Conservation (phyloP, 2,329 filamentous ascomycete genomes). For the Aspergillus sp. region DNA sequence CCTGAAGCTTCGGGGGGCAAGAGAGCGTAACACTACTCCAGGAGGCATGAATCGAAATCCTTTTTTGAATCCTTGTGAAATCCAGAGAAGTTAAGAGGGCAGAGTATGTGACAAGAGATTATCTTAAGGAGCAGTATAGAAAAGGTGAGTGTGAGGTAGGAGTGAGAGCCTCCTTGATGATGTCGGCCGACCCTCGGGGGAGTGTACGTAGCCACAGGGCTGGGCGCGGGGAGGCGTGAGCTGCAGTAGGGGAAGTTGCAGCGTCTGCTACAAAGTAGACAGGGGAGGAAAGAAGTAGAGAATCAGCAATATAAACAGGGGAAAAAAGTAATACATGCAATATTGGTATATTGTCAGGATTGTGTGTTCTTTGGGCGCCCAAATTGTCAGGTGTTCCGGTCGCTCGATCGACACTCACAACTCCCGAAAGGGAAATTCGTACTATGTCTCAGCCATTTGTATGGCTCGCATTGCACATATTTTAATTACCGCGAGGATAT, state of each 20-base stretch:
- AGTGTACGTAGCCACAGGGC: neutral
- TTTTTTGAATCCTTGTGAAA: no score
- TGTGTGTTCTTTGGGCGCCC: no score
- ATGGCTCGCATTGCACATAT: neutral
- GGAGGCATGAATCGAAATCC: no score
- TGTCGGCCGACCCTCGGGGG: conserved; percentile 9
- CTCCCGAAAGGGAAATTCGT: neutral
- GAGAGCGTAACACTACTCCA: no score
- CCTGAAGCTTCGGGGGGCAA: neutral
- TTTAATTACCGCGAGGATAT: neutral
- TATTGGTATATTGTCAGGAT: no score
- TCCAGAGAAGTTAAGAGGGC: no score
- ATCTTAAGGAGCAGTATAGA: neutral
- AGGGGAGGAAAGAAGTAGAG: no score
- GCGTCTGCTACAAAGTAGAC: neutral
- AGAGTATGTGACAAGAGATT: neutral
- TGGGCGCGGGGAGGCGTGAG: no score
- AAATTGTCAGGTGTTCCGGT: neutral
- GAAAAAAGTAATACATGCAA: no score
- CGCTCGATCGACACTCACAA: neutral
- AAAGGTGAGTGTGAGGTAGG: neutral
- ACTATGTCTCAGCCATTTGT: neutral
- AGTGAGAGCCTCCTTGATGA: conserved; percentile 8
- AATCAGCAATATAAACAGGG: no score
- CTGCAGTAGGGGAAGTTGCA: no score